Evolutionary conservation across 1,139 yeast species (phyloP).

Genomic region (Hansenula lynferdii): DNA sequence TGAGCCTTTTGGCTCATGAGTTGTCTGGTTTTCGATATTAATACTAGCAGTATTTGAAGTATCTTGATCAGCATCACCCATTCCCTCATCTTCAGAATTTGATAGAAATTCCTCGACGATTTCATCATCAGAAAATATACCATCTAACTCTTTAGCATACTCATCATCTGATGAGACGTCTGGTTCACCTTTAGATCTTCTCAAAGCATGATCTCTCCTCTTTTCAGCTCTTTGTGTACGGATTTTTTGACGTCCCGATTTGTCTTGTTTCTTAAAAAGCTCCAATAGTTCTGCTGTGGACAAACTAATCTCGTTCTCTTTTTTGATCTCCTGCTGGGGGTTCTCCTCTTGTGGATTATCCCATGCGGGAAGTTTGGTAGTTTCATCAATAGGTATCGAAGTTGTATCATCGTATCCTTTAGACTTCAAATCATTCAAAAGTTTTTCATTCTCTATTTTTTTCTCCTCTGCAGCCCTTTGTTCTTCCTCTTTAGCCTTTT

Average conservation of each 20-base stretch:
- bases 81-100: neutral
- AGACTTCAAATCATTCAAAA: neutral
- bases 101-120: neutral
- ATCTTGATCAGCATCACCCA: neutral
- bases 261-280: neutral
- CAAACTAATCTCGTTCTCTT: no score
- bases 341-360: neutral
- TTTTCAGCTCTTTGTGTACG: conserved; percentile 1
- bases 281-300: no score
- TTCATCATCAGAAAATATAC: conserved; percentile 4
- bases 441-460: neutral
- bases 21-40: no score
- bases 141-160: conserved; percentile 1
- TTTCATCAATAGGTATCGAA: neutral
- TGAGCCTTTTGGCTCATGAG: no score
- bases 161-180: conserved; percentile 5
- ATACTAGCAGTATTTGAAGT: no score
- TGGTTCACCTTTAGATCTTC: conserved; percentile 2
- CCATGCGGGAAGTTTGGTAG: neutral
- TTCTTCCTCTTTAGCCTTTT: neutral
- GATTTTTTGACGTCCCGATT: neutral
- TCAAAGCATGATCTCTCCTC: neutral
- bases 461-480: neutral
- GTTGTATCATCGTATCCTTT: neutral
- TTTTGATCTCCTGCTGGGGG: neutral